These are phyloP conservation scores for Funneliformis mosseae DNA, from an alignment of 192 early-diverging fungal genomes.

Conservation along the genomic window DNA sequence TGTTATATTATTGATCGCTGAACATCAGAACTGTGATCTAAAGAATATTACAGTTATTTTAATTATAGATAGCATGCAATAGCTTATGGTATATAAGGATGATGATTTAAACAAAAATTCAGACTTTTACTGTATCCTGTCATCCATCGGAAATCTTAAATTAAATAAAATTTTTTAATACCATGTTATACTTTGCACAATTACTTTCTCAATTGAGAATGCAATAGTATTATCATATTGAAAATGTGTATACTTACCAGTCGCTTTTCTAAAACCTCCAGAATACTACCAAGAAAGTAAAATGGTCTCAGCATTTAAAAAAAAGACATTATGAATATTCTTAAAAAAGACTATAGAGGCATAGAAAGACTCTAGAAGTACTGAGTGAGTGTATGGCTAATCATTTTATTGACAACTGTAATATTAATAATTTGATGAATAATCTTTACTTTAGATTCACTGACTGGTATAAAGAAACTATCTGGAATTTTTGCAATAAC, in stretches of 20 bases:
- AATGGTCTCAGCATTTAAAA: not conserved
- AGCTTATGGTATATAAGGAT: constrained; percentile 7
- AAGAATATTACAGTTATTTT: constrained; percentile 29
- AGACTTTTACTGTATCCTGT: constrained; percentile 21
- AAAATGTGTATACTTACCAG: constrained; percentile 30
- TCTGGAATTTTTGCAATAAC: not conserved
- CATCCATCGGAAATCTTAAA: constrained; percentile 7
- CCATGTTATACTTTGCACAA: constrained; percentile 21
- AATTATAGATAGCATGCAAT: constrained; percentile 22
- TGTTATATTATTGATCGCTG: constrained; percentile 24
- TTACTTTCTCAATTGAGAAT: constrained; percentile 27
- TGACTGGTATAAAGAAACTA: constrained; percentile 30
- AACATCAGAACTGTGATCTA: constrained; percentile 18
- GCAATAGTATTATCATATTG: constrained; percentile 24
- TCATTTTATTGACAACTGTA: constrained; percentile 11
- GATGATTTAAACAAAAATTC: constrained; percentile 29
- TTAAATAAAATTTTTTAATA: not conserved
- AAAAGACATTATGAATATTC: constrained; percentile 36
- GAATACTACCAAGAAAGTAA: not conserved
- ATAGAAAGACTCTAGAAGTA: constrained; percentile 40
- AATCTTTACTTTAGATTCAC: constrained; percentile 28
- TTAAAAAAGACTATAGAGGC: constrained; percentile 40
- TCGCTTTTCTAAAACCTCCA: constrained; percentile 15
- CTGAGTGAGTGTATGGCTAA: constrained; percentile 9
- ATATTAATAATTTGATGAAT: constrained; percentile 36